A percentile compares a stretch with the other conserved stretches of the same genome.
phyloP scores from a whole-genome alignment of 2,329 filamentous ascomycete species.

The Dactylellina leptospora region DNA sequence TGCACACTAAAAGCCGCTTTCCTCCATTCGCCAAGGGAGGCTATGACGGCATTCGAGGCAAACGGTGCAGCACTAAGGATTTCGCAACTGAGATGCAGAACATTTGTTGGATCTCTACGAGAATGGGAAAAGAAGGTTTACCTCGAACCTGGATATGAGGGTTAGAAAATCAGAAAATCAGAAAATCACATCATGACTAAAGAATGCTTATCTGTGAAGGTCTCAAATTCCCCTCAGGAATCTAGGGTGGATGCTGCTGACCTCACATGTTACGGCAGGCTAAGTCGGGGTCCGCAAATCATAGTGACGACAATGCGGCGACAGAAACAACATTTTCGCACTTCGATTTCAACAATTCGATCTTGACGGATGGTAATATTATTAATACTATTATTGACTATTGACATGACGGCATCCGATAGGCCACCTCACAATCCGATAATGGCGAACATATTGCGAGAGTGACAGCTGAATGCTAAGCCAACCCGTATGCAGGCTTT shows the following conservation, averaged over 20 bases:
- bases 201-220: slow-evolving; percentile 6
- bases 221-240: background rate
- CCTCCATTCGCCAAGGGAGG: slow-evolving; percentile 9
- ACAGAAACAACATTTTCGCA: slow-evolving; percentile 6
- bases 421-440: slow-evolving; percentile 4
- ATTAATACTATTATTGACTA: slow-evolving; percentile 5
- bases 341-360: slow-evolving; percentile 6
- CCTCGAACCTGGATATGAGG: slow-evolving; percentile 22
- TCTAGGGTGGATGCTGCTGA: slow-evolving; percentile 6
- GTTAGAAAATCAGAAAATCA: slow-evolving; percentile 29
- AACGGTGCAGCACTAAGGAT: slow-evolving; percentile 40
- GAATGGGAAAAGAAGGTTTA: slow-evolving; percentile 22
- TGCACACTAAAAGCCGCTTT: slow-evolving; percentile 28
- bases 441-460: slow-evolving; percentile 15
- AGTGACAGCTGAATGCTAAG: slow-evolving; percentile 10
- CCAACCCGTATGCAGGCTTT: slow-evolving; percentile 7
- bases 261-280: slow-evolving; percentile 20
- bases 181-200: too few relatives aligned
- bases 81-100: slow-evolving; percentile 12
- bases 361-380: slow-evolving; percentile 5
- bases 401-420: slow-evolving; percentile 1
- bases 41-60: slow-evolving; percentile 52
- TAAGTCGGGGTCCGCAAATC: slow-evolving; percentile 13
- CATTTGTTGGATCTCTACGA: slow-evolving; percentile 16
- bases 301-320: slow-evolving; percentile 50